These are phyloP conservation scores for Suhomyces choctaworum DNA, from an alignment of 1,139 yeast species.

Conservation along the genomic window DNA sequence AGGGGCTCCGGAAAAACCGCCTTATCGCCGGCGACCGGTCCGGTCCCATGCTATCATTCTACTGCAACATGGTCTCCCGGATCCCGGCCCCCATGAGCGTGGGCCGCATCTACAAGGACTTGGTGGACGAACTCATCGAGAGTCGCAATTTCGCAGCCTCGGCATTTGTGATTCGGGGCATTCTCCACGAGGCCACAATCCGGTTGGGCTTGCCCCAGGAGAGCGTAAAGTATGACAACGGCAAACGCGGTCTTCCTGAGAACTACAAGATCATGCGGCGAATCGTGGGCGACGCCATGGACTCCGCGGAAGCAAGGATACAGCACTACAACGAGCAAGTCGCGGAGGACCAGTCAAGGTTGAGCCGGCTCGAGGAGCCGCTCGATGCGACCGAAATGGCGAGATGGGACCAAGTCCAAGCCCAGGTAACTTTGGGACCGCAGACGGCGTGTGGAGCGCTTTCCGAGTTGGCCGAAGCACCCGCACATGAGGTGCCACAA, in stretches of 20 bases:
- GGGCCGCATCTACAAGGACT: slow-evolving; percentile 8
- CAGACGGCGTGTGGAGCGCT: too few species aligned
- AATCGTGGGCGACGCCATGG: slow-evolving; percentile 19
- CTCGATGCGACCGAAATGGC: too few species aligned
- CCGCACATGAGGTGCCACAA: background rate
- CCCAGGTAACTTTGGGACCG: too few species aligned
- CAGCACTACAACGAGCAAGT: slow-evolving; percentile 6
- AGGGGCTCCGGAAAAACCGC: slow-evolving; percentile 17
- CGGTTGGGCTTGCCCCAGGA: slow-evolving; percentile 28
- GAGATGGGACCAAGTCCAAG: too few species aligned
- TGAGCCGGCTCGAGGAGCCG: too few species aligned
- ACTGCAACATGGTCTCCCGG: slow-evolving; percentile 11
- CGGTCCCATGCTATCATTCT: slow-evolving; percentile 20
- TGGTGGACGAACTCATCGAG: slow-evolving; percentile 13
- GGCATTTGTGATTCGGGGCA: slow-evolving; percentile 23
- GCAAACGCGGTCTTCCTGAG: slow-evolving; percentile 23
- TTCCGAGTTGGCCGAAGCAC: background rate
- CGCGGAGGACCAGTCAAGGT: too few species aligned
- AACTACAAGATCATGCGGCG: slow-evolving; percentile 30
- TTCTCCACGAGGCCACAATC: slow-evolving; percentile 26
- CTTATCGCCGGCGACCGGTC: slow-evolving; percentile 11
- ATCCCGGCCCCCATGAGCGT: slow-evolving; percentile 1
- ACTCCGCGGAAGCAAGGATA: slow-evolving; percentile 9
- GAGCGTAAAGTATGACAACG: slow-evolving; percentile 11
- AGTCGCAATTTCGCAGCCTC: slow-evolving; percentile 3